Percentiles rank a stretch among this genome's conserved stretches.
phyloP scores from a whole-genome alignment of 179 eudicot species.

The Heliamphora pulchella region DNA sequence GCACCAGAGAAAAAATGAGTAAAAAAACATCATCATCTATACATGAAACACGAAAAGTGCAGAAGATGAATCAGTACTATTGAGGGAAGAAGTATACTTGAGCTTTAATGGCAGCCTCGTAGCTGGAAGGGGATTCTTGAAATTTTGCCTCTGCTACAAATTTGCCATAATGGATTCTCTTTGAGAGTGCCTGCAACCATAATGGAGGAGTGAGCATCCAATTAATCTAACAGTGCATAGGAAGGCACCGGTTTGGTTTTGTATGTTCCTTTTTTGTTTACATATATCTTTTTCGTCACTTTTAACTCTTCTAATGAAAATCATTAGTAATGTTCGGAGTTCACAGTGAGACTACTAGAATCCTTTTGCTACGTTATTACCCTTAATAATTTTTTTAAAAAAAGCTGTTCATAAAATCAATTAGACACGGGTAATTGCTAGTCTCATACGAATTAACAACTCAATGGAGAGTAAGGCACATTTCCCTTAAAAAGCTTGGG shows the following conservation, averaged over 20 bases:
- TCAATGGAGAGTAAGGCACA: background rate
- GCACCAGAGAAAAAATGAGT: background rate
- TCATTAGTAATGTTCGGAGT: no score
- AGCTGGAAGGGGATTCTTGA: constrained; percentile 52
- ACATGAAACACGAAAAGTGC: background rate
- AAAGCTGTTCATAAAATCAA: no score
- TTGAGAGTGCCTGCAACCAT: constrained; percentile 53
- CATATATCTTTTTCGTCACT: no score
- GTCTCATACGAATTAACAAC: background rate
- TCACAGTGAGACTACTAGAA: no score
- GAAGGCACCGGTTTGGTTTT: no score
- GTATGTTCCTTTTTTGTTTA: no score
- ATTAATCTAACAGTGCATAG: background rate
- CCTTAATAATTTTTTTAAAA: no score
- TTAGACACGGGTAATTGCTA: no score
- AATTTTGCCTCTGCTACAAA: constrained; percentile 79
- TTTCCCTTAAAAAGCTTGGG: background rate
- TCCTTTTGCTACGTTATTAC: no score
- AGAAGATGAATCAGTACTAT: background rate
- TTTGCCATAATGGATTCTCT: constrained; percentile 73
- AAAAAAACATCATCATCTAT: background rate
- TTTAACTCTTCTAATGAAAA: no score
- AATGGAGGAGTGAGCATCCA: background rate
- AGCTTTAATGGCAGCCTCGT: constrained; percentile 48
- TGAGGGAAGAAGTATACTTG: constrained; percentile 29